Base-by-base conservation (phyloP, 192 early-diverging fungal genomes). In the Entophlyctis luteolus region DNA sequence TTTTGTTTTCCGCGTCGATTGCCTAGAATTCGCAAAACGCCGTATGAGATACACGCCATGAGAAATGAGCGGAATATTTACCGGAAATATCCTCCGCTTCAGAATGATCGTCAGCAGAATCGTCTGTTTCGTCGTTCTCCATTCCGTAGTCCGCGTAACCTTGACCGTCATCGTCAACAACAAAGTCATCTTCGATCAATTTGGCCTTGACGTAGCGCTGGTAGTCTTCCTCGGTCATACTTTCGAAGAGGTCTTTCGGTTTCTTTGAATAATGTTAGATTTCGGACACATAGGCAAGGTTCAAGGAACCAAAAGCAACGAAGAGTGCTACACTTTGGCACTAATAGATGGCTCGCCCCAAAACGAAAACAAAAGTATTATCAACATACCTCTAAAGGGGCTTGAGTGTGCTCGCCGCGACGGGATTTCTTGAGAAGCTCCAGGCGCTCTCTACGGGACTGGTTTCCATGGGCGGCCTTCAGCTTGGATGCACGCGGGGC, bases 91-190 rank as follows among this genome's bases (percentile, higher is more conserved):
- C 68, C n/a, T 48, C 57, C 10, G 50, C 59, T 29, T 71, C 65
- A 27, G 35, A 38, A 33, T 48, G 52, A 34, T 60, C 68, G 1
- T 39, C 62, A 25, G 46, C 67, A 31, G 76, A 75, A 5, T 80
- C 74, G 1, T 73, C 76, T 36, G 86, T 83, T 37, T 83, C 79
- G 54, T 73, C 82, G 20, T 83, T 75, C 3, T 86, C 84, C 3
- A 78, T 59, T 25, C 81, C 86, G 52, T 85, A 72, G 47, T 83
- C 84, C 18, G 70, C 73, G 69, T 90, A 89, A 8, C 83, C 89
- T 39, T 76, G 67, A 20, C 87, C 81, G 29, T 88, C 87, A 48
- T 91, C 87, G 55, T 81, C 77, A 35, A 90, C 77, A 48, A 80
- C 78, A 29, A 76, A 67, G 49, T 70, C 66, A 33, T 75, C 46